These are phyloP conservation scores for Globisporangium okanoganense DNA, from an alignment of 352 stramenopile genomes.

Conservation along the genomic window DNA sequence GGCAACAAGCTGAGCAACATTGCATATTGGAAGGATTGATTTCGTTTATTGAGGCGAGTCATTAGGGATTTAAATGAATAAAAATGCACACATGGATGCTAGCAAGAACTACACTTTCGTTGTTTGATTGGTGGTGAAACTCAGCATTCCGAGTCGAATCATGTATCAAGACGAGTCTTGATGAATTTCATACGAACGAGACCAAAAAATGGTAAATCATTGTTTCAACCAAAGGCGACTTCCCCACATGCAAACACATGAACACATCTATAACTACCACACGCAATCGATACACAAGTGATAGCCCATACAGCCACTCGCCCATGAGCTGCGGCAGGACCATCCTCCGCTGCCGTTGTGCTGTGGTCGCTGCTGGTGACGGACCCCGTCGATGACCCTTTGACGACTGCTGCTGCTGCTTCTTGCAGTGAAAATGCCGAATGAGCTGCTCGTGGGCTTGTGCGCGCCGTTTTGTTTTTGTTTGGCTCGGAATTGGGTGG, in stretches of 20 bases:
- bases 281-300: neutral
- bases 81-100: neutral
- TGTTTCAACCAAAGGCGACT: slow-evolving; percentile 20
- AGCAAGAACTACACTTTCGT: neutral
- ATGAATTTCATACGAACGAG: slow-evolving; percentile 52
- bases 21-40: neutral
- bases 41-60: neutral
- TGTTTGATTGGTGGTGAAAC: slow-evolving; percentile 24
- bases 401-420: neutral
- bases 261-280: neutral
- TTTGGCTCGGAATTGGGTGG: slow-evolving; percentile 6
- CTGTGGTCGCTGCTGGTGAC: neutral
- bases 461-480: neutral
- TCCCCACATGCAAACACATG: slow-evolving; percentile 6
- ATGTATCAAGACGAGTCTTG: slow-evolving; percentile 23
- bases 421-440: slow-evolving; percentile 5
- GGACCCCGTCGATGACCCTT: too few species aligned
- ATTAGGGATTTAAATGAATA: neutral
- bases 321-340: neutral
- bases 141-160: slow-evolving; percentile 60
- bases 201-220: slow-evolving; percentile 69
- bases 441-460: neutral
- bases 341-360: neutral
- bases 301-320: too few species aligned
- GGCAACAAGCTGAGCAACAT: neutral